A percentile compares a stretch with the other conserved stretches of the same genome.
Evolutionary conservation across 1,284 basidiomycete species (phyloP).

Genomic region (Ceratobasidium sp.): DNA sequence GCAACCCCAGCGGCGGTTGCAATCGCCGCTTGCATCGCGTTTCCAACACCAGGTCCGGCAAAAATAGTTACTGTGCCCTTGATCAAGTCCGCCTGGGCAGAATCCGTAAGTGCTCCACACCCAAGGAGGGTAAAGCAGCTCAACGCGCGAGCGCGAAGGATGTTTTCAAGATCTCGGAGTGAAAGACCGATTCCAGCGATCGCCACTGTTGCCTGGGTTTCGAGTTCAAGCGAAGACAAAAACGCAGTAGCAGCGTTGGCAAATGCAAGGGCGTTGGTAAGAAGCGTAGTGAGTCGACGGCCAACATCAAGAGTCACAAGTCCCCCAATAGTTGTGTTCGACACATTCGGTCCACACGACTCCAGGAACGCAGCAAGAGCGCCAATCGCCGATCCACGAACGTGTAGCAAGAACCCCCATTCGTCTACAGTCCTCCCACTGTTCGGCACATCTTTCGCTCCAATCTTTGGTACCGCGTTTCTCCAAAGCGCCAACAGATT

Average conservation of each 20-base stretch:
- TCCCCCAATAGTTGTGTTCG: slow-evolving; percentile 59
- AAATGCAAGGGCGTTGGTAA: slow-evolving; percentile 93
- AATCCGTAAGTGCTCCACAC: slow-evolving; percentile 82
- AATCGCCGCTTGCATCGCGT: slow-evolving; percentile 75
- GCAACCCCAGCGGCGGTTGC: slow-evolving; percentile 95
- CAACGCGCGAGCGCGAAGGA: slow-evolving; percentile 87
- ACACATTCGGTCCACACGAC: slow-evolving; percentile 70
- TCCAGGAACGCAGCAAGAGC: slow-evolving; percentile 89
- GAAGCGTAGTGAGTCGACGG: slow-evolving; percentile 85
- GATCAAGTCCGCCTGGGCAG: slow-evolving; percentile 84
- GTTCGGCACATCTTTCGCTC: slow-evolving; percentile 81
- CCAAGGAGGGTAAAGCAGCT: slow-evolving; percentile 92
- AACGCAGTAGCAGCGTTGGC: slow-evolving; percentile 66
- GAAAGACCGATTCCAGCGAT: slow-evolving; percentile 66
- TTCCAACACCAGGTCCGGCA: slow-evolving; percentile 78
- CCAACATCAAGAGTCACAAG: slow-evolving; percentile 93
- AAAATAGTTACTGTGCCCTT: slow-evolving; percentile 88
- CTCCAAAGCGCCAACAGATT: slow-evolving; percentile 96
- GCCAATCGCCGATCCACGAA: slow-evolving; percentile 91
- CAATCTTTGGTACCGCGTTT: slow-evolving; percentile 95
- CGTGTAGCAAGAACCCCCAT: slow-evolving; percentile 93
- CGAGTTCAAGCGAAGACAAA: slow-evolving; percentile 23
- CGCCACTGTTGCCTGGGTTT: slow-evolving; percentile 1
- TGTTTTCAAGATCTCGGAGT: slow-evolving; percentile 84
- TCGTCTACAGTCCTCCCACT: slow-evolving; percentile 80